Conservation (phyloP, 164 flowering plant species). For the Chloranthus sessilifolius region DNA sequence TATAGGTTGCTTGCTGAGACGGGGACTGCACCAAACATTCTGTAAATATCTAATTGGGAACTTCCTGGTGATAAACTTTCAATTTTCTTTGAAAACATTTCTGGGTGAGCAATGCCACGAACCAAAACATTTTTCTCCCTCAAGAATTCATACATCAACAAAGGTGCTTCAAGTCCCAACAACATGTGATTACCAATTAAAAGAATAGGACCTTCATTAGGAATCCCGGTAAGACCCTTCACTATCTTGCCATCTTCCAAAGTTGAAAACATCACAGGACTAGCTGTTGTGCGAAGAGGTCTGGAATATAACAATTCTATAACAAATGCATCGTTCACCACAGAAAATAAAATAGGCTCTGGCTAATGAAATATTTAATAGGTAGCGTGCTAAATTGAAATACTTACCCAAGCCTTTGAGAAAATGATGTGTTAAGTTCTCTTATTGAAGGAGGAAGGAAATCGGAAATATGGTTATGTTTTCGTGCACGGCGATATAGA, state of each 20-base stretch:
- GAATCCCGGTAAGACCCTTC: slow-evolving; percentile 78
- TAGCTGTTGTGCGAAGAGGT: slow-evolving; percentile 27
- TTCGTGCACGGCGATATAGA: slow-evolving; percentile 65
- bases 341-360: background rate
- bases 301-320: slow-evolving; percentile 33
- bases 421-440: slow-evolving; percentile 40
- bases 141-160: slow-evolving; percentile 57
- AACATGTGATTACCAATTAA: slow-evolving; percentile 92
- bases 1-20: slow-evolving; percentile 64
- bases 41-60: slow-evolving; percentile 34
- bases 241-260: slow-evolving; percentile 78
- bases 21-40: slow-evolving; percentile 73
- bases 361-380: background rate
- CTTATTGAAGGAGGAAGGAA: slow-evolving; percentile 66
- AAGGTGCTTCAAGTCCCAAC: slow-evolving; percentile 61
- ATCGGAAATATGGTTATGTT: slow-evolving; percentile 50
- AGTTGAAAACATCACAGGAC: slow-evolving; percentile 76
- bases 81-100: slow-evolving; percentile 25
- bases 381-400: background rate
- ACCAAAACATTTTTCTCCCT: slow-evolving; percentile 58
- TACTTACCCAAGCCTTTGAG: slow-evolving; percentile 43
- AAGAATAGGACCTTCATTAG: slow-evolving; percentile 82
- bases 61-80: slow-evolving; percentile 29
- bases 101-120: slow-evolving; percentile 80
- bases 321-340: background rate